Conservation (phyloP, 192 early-diverging fungal genomes). For the Phlyctochytrium arcticum region DNA sequence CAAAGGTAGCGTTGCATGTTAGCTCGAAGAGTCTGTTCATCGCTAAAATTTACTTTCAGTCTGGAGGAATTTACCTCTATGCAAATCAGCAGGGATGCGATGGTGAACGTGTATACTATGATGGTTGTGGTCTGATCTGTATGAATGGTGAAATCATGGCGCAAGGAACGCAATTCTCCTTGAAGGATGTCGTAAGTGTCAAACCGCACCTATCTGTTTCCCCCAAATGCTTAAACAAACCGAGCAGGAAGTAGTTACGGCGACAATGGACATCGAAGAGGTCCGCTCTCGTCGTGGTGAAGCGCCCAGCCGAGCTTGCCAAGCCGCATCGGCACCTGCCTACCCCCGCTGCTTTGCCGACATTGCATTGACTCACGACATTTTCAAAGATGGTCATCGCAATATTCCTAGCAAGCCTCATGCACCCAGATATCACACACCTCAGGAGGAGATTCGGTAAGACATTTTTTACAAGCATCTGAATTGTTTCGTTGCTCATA, state of each 20-base stretch:
- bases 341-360: slow-evolving; percentile 67
- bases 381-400: slow-evolving; percentile 19
- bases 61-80: slow-evolving; percentile 93
- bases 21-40: background rate
- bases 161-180: slow-evolving; percentile 87
- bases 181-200: slow-evolving; percentile 76
- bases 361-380: slow-evolving; percentile 24
- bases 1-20: slow-evolving; percentile 68
- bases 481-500: no score
- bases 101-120: slow-evolving; percentile 97
- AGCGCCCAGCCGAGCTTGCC: slow-evolving; percentile 70
- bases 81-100: slow-evolving; percentile 97
- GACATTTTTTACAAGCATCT: background rate
- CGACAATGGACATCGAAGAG: slow-evolving; percentile 87
- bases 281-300: slow-evolving; percentile 76
- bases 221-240: slow-evolving; percentile 3
- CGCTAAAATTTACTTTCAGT: slow-evolving; percentile 33
- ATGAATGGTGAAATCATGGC: slow-evolving; percentile 87
- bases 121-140: slow-evolving; percentile 86
- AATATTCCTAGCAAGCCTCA: slow-evolving; percentile 49
- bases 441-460: slow-evolving; percentile 85
- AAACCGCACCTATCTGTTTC: background rate
- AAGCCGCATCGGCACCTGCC: slow-evolving; percentile 61
- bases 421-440: slow-evolving; percentile 56
- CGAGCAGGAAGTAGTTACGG: slow-evolving; percentile 77